phyloP scores from a whole-genome alignment of 176 grass and related monocot genomes.

The Ensete glaucum region DNA sequence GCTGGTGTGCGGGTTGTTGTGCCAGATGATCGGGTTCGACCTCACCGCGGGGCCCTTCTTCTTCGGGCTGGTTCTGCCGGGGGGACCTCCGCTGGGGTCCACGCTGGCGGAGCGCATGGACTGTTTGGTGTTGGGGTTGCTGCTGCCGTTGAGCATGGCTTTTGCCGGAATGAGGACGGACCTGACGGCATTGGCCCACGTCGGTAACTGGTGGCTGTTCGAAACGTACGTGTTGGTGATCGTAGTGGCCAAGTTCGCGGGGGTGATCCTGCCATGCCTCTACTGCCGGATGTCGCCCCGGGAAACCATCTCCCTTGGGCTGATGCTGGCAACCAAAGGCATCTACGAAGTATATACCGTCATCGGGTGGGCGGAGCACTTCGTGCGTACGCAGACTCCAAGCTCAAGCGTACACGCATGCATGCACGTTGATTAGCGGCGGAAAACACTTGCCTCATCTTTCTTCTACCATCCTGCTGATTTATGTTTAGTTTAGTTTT shows the following conservation, averaged over 20 bases:
- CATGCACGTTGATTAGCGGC: not conserved
- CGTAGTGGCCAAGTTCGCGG: constrained; percentile 45
- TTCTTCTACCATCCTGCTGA: not conserved
- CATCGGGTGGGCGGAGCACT: constrained; percentile 48
- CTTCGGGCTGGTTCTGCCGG: constrained; percentile 64
- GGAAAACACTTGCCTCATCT: not conserved
- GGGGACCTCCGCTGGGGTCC: constrained; percentile 70
- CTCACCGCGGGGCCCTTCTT: constrained; percentile 25
- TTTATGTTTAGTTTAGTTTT: no score
- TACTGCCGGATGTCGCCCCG: constrained; percentile 47
- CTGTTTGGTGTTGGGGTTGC: constrained; percentile 50
- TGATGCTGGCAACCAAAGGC: constrained; percentile 73
- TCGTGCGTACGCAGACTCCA: constrained; percentile 24
- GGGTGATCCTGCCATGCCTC: constrained; percentile 48
- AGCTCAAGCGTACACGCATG: not conserved
- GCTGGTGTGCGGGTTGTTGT: constrained; percentile 25
- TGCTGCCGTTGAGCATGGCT: constrained; percentile 57
- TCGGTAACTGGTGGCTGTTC: constrained; percentile 19
- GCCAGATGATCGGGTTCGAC: constrained; percentile 46
- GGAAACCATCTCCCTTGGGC: constrained; percentile 58
- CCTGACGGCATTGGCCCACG: constrained; percentile 25
- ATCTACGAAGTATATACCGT: constrained; percentile 71
- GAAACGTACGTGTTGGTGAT: constrained; percentile 40
- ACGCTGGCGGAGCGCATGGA: constrained; percentile 71
- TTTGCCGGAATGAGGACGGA: constrained; percentile 52